These are phyloP conservation scores for Wickerhamiella parazyma DNA, from an alignment of 805 yeast species.

Conservation along the genomic window DNA sequence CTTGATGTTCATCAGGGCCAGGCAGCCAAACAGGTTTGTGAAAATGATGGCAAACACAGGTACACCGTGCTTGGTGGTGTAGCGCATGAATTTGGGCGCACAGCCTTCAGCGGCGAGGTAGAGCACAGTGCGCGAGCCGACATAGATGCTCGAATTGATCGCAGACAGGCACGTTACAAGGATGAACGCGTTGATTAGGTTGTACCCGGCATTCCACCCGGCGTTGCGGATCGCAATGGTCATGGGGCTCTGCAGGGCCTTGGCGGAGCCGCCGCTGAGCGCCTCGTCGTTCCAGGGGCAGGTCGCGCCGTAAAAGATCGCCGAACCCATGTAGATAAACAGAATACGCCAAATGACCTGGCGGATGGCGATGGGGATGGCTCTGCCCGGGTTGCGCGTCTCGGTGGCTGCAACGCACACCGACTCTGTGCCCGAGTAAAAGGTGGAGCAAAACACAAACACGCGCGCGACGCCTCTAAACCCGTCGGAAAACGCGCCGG, in stretches of 20 bases:
- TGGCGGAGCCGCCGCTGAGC: conserved; percentile 30
- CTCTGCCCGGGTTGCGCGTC: conserved; percentile 44
- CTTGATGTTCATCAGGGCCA: conserved; percentile 43
- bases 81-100: conserved; percentile 43
- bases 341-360: conserved; percentile 45
- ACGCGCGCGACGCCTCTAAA: conserved; percentile 35
- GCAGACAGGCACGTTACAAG: conserved; percentile 53
- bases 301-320: conserved; percentile 45
- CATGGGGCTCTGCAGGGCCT: conserved; percentile 39
- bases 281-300: conserved; percentile 42
- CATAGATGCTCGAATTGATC: conserved; percentile 52
- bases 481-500: conserved; percentile 34
- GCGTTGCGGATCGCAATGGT: conserved; percentile 37
- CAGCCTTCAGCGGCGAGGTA: conserved; percentile 47
- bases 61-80: conserved; percentile 44
- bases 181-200: conserved; percentile 49
- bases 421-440: conserved; percentile 46
- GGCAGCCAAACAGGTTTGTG: conserved; percentile 36
- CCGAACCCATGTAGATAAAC: conserved; percentile 42
- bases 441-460: conserved; percentile 47
- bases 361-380: conserved; percentile 48
- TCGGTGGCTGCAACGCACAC: conserved; percentile 55
- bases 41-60: conserved; percentile 47
- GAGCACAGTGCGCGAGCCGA: conserved; percentile 55
- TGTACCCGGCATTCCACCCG: conserved; percentile 39